Conservation (phyloP, 768 basidiomycete species). For the Boletus insuetus region DNA sequence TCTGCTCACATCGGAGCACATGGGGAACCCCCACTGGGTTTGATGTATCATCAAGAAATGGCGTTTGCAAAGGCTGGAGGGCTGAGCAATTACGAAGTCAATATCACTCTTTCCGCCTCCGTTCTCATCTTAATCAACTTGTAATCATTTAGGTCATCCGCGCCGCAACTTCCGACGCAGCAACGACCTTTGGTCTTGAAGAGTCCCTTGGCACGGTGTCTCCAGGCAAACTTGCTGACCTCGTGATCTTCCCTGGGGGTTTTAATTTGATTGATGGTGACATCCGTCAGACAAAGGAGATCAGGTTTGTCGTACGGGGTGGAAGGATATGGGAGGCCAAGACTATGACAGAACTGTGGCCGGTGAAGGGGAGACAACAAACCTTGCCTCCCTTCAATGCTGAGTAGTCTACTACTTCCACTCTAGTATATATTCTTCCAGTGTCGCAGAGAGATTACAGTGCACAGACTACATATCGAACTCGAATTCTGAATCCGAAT, state of each 20-base stretch:
- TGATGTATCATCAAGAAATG: constrained; percentile 81
- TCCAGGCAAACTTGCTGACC: constrained; percentile 67
- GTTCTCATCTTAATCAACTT: neutral
- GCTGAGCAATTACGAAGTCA: constrained; percentile 66
- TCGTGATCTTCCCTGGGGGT: constrained; percentile 61
- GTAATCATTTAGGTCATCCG: constrained; percentile 49
- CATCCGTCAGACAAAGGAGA: constrained; percentile 47
- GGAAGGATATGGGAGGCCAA: constrained; percentile 70
- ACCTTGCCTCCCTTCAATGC: constrained; percentile 58
- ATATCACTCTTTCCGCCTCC: neutral
- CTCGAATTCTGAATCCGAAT: constrained; percentile 80
- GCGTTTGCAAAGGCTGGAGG: constrained; percentile 61
- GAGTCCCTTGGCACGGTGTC: constrained; percentile 61
- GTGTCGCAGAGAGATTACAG: neutral
- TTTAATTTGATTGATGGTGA: constrained; percentile 56
- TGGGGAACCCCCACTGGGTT: constrained; percentile 66
- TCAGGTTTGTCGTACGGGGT: constrained; percentile 58
- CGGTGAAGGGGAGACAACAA: constrained; percentile 55
- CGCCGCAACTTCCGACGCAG: constrained; percentile 66
- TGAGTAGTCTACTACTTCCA: constrained; percentile 25
- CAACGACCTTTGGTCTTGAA: constrained; percentile 61
- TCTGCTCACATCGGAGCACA: constrained; percentile 70
- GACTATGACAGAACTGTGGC: constrained; percentile 71
- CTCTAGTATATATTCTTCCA: neutral
- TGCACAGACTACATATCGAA: constrained; percentile 52